Percentiles rank a stretch among this genome's conserved stretches.
phyloP scores from a whole-genome alignment of 2,329 filamentous ascomycete species.

The Exophiala sp. region DNA sequence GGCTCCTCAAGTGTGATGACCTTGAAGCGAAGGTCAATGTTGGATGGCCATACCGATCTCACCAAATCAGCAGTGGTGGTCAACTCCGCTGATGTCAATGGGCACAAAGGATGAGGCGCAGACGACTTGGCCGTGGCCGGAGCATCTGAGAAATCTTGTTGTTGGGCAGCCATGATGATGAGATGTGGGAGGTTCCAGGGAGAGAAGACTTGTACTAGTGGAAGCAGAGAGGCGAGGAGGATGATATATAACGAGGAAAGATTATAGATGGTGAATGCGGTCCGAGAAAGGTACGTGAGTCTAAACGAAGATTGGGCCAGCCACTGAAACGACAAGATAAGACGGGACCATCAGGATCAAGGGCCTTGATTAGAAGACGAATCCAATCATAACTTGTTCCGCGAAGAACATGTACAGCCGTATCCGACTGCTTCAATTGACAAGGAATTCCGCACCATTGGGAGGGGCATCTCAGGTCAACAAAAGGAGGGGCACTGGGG shows the following conservation, averaged over 20 bases:
- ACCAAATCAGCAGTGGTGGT: slow-evolving; percentile 28
- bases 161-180: slow-evolving; percentile 20
- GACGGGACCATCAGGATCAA: too few species aligned
- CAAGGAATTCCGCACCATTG: too few species aligned
- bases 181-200: background rate
- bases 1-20: slow-evolving; percentile 65
- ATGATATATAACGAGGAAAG: background rate
- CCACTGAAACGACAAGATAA: too few species aligned
- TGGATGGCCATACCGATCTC: slow-evolving; percentile 29
- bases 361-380: too few species aligned
- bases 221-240: background rate
- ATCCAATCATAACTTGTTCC: too few species aligned
- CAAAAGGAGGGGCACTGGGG: background rate
- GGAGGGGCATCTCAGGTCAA: background rate
- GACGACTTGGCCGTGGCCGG: slow-evolving; percentile 19
- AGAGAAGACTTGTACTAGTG: background rate
- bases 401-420: too few species aligned
- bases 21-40: slow-evolving; percentile 53
- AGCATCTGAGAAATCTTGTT: slow-evolving; percentile 20
- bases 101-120: slow-evolving; percentile 30
- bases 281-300: background rate
- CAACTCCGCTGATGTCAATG: slow-evolving; percentile 32
- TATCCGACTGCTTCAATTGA: too few species aligned
- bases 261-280: background rate
- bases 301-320: too few species aligned